Base-by-base conservation (phyloP, 495 filamentous ascomycete genomes). In the Neurospora discreta region DNA sequence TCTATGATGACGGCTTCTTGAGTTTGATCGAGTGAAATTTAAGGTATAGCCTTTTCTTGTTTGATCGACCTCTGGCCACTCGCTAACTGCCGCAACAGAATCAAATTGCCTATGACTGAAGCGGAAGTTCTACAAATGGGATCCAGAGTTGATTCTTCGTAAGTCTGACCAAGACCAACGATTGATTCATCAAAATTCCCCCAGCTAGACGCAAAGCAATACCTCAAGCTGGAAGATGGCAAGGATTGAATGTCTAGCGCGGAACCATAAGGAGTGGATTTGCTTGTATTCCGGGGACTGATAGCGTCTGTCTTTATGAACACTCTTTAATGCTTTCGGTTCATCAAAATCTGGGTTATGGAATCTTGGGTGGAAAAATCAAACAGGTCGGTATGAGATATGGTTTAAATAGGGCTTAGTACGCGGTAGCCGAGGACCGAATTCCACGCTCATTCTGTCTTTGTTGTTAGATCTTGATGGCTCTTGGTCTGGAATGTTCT, bases 1-100 rank as follows among this genome's bases (percentile, higher is more conserved):
- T 84, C 84, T 81, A 82, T 86, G 79, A 87, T 84, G 85, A 85
- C 80, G 83, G 81, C 83, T 80, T 81, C 80, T 87, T 87, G 83
- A 87, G 82, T 85, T 82, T 70, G 75, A 69, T 72, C 74, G 72
- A 71, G 73, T 71, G 65, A 70, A 74, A 73, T 70, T 69, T 39
- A 65, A 77, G 72, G 75, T 77, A 78, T 74, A 75, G 75, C 69
- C 1, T 33, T 26, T 60, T 60, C 52, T 33, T 65, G 69, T 23
- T 65, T 69, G 13, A 18, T 23, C 20, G 67, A 46, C 16, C 16
- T 40, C 52, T 68, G 20, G 39, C 13, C 52, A 30, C 52, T 33
- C 15, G 15, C 52, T 65, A 33, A 65, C 7, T 3, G 52, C 26
- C 52, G 26, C 26, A 16, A 33, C 52, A 65, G 52, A 65, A 65